Conservation (phyloP, 2,329 filamentous ascomycete species). For the Tolypocladium paradoxum region DNA sequence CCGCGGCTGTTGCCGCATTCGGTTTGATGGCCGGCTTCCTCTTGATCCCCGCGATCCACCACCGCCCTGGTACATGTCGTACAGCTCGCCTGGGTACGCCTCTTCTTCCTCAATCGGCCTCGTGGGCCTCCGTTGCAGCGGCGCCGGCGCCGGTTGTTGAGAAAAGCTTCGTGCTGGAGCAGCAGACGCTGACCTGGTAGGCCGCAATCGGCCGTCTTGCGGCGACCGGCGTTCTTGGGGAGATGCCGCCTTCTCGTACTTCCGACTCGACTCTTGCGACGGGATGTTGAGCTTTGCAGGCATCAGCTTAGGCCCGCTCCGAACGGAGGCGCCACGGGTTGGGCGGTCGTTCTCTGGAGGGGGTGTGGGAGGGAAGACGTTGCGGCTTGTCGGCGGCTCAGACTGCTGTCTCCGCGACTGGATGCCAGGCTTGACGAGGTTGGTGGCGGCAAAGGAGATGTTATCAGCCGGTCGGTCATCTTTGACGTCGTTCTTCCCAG, state of each 20-base stretch:
- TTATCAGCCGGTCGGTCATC: slow-evolving; percentile 78
- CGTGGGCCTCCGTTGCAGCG: slow-evolving; percentile 16
- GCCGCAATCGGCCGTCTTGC: slow-evolving; percentile 23
- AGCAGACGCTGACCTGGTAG: slow-evolving; percentile 33
- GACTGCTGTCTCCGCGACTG: slow-evolving; percentile 74
- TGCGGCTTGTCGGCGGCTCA: slow-evolving; percentile 67
- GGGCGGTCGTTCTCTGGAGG: slow-evolving; percentile 78
- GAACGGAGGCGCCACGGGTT: slow-evolving; percentile 48
- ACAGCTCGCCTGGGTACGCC: slow-evolving; percentile 59
- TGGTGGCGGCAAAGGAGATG: slow-evolving; percentile 84
- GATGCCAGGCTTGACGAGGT: slow-evolving; percentile 80
- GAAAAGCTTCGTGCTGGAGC: slow-evolving; percentile 33
- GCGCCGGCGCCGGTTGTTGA: slow-evolving; percentile 20
- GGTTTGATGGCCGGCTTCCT: slow-evolving; percentile 17
- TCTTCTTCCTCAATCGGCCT: slow-evolving; percentile 42
- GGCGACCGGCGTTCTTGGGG: slow-evolving; percentile 29
- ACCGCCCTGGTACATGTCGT: slow-evolving; percentile 46
- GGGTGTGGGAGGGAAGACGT: slow-evolving; percentile 94
- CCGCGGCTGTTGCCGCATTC: slow-evolving; percentile 33
- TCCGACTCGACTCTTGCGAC: slow-evolving; percentile 38
- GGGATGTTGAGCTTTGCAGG: slow-evolving; percentile 55
- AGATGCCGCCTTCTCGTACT: slow-evolving; percentile 44
- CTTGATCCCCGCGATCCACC: slow-evolving; percentile 26
- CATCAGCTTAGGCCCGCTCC: slow-evolving; percentile 49
- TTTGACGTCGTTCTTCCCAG: slow-evolving; percentile 42